Evolutionary conservation across 1,284 basidiomycete species (phyloP), one percentile per base, ranked within the genome.

Genomic region (Chalciporus piperatoides): DNA sequence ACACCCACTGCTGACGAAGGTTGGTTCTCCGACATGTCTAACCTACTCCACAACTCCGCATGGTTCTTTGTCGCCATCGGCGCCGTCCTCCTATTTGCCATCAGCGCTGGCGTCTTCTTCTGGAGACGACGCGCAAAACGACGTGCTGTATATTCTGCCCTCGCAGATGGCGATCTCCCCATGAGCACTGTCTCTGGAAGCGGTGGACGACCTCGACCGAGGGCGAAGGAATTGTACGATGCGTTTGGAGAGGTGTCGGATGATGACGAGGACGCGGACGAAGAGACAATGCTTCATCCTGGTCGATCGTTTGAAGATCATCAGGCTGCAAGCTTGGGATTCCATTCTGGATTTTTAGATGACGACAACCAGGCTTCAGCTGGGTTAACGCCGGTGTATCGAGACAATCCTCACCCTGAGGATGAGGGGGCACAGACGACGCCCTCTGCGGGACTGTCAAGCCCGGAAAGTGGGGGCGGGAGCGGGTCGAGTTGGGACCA

Each of bases 201-300:
- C 15, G 62, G 66, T 24, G 64, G 64, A 21, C 68, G 71, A 7
- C 44, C 55, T 4, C 71, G 71, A 44, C 68, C 74, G 23, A 77
- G 79, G 15, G 84, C 87, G 36, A 90, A 87, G 71, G 92, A 95
- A 66, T 64, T 95, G 49, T 95, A 95, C 61, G 92, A 95, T 68
- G 92, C 92, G 12, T 95, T 95, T 69, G 92, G 91, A 17, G 90
- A 92, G 65, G 77, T 84, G 27, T 86, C 82, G 23, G 86, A 90
- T 56, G 85, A 89, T 36, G 78, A 88, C 52, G 85, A 79, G 32
- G 82, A 88, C 49, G 84, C 75, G 24, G 80, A 89, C 63, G 86
- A 90, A 60, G 75, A 78, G 57, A 82, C 82, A 4, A 74, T 74
- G 36, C 68, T 90, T 46, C 70, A 71, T 9, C 61, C 65, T 25